These are phyloP conservation scores for Aquilaria yunnanensis DNA, from an alignment of 345 rosid genomes.

Conservation along the genomic window DNA sequence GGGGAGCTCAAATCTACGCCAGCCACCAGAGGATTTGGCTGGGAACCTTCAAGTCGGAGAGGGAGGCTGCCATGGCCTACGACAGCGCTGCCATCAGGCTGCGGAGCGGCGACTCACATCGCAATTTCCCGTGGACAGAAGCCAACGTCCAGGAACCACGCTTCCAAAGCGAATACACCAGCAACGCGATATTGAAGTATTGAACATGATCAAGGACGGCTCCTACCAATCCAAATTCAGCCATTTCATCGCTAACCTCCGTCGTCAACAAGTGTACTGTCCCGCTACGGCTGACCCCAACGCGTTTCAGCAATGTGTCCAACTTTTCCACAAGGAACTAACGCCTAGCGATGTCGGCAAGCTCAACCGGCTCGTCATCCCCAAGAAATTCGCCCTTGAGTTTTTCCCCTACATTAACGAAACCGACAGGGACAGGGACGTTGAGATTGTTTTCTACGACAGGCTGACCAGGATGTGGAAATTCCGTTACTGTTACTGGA, in stretches of 20 bases:
- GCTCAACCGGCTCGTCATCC: conserved; percentile 82
- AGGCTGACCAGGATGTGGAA: conserved; percentile 38
- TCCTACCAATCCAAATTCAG: conserved; percentile 47
- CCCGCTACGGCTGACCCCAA: conserved; percentile 3
- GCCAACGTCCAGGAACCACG: conserved; percentile 35
- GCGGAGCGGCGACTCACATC: conserved; percentile 35
- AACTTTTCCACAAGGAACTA: conserved; percentile 62
- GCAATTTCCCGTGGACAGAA: conserved; percentile 56
- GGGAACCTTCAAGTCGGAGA: conserved; percentile 54
- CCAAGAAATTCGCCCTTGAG: conserved; percentile 59
- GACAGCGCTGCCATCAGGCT: conserved; percentile 58
- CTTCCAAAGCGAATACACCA: conserved; percentile 31
- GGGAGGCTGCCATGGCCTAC: conserved; percentile 61
- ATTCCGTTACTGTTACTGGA: conserved; percentile 51
- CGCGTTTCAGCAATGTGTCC: conserved; percentile 14
- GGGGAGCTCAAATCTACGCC: conserved; percentile 69
- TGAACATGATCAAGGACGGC: conserved; percentile 68
- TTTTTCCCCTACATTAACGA: conserved; percentile 35
- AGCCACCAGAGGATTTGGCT: conserved; percentile 56
- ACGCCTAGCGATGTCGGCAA: conserved; percentile 91
- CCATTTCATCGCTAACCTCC: no score
- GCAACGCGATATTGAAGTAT: conserved; percentile 38
- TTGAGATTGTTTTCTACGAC: conserved; percentile 38
- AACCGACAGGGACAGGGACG: conserved; percentile 16
- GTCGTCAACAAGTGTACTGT: conserved; percentile 11